These are phyloP conservation scores for Scheffersomyces coipomensis DNA, from an alignment of 805 yeast genomes.

Conservation along the genomic window DNA sequence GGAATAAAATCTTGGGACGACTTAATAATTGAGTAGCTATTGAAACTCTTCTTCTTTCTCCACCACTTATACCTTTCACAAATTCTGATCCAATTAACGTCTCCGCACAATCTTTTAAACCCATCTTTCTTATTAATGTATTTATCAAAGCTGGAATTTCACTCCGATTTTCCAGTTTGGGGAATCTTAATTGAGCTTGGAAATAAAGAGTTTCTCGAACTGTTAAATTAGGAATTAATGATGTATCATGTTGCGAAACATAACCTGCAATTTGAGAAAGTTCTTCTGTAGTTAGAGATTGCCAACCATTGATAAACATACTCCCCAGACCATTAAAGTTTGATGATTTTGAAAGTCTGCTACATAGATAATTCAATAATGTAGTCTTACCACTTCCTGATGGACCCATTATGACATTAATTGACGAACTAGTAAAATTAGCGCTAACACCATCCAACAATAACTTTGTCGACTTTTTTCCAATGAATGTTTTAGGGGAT, in stretches of 20 bases:
- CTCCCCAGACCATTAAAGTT: conserved; percentile 20
- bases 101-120: conserved; percentile 71
- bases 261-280: conserved; percentile 53
- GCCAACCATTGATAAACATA: conserved; percentile 3
- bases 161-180: conserved; percentile 29
- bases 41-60: conserved; percentile 75
- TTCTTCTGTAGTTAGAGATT: conserved; percentile 16
- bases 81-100: conserved; percentile 44
- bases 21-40: conserved; percentile 75
- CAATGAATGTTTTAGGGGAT: too few species aligned
- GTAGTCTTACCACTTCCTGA: conserved; percentile 45
- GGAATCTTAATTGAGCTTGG: conserved; percentile 67
- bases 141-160: conserved; percentile 50
- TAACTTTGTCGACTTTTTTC: too few species aligned
- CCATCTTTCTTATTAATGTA: conserved; percentile 58
- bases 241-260: conserved; percentile 78
- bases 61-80: conserved; percentile 41
- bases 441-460: conserved; percentile 26
- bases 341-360: conserved; percentile 32
- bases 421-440: conserved; percentile 24
- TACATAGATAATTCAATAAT: conserved; percentile 43
- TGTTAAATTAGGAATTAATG: conserved; percentile 65
- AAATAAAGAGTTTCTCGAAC: conserved; percentile 72
- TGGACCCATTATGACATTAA: conserved; percentile 45
- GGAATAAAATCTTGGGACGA: conserved; percentile 64